A percentile compares a stretch with the other conserved stretches of the same genome.
Conservation (phyloP, 2,329 filamentous ascomycete genomes). For the Albifimbria verrucaria region DNA sequence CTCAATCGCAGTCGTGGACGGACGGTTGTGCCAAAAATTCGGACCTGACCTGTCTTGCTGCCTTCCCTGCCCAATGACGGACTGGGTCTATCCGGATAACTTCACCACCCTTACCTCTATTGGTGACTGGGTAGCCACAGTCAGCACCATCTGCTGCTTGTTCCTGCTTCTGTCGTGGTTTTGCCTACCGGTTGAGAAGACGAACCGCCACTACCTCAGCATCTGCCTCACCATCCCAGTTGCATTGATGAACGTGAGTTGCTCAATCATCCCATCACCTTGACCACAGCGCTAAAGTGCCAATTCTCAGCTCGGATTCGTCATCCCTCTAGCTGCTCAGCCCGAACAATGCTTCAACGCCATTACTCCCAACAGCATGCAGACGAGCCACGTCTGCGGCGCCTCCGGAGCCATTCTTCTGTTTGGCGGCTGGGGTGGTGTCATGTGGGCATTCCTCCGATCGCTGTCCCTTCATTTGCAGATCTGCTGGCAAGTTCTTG, state of each 20-base stretch:
- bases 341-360: conserved; percentile 81
- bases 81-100: conserved; percentile 66
- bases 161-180: conserved; percentile 80
- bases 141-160: conserved; percentile 65
- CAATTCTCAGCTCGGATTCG: conserved; percentile 70
- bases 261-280: background rate
- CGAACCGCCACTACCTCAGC: conserved; percentile 88
- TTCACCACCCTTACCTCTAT: conserved; percentile 58
- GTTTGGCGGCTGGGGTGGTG: conserved; percentile 77
- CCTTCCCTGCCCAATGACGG: conserved; percentile 81
- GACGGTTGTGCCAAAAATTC: conserved; percentile 50
- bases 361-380: conserved; percentile 94
- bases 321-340: conserved; percentile 76
- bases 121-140: conserved; percentile 82
- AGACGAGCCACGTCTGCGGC: conserved; percentile 75
- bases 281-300: conserved; percentile 8
- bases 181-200: conserved; percentile 80
- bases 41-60: conserved; percentile 65
- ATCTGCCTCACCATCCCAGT: conserved; percentile 78
- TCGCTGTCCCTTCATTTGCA: conserved; percentile 91
- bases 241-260: conserved; percentile 73
- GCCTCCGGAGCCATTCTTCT: conserved; percentile 84
- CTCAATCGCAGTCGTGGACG: conserved; percentile 49
- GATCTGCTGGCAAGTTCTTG: conserved; percentile 94
- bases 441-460: conserved; percentile 89